Evolutionary conservation across 2,329 filamentous ascomycete genomes (phyloP), one percentile per base, ranked within the genome.

Genomic region (Arthrobotrys conoides): DNA sequence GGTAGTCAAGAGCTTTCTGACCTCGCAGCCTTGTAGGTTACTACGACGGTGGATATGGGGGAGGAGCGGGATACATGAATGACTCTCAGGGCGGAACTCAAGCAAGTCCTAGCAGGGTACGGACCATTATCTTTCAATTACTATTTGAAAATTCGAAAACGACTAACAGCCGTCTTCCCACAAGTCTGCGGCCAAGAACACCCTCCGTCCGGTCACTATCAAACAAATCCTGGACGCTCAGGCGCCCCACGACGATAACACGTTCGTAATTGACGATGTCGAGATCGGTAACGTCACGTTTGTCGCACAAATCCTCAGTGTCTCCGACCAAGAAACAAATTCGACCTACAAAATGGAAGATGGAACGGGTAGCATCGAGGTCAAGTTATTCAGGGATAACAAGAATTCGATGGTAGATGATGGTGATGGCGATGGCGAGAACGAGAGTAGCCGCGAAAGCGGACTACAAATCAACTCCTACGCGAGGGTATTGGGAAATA

Each of bases 261-360:
- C 93, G 41, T 96, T 96, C 88, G 90, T 90, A 80, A 92, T 98
- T 82, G 96, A 98, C 85, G 91, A 90, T 80, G 85, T 87, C 57
- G 89, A 91, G 80, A 87, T 94, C 79, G 44, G 65, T 49, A 88
- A 95, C 86, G 87, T 96, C 80, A 95, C 92, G 33, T 91, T 98
- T 81, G 90, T 99, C 78, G 96, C 93, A 66, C 95, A 97, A 87
- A 91, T 99, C 82, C 93, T 94, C 84, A 91, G 91, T 85, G 90
- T 97, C 85, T 92, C 90, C 83, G 88, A 89, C n/a, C 93, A 97
- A 86, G 89, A 91, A 48, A 97, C 95, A 81, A 96, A 97, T 86
- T 90, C 94, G 81, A 97, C 93, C 55, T 97, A 96, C 88, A 92
- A 91, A 83, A 87, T 99, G 82, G 96, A 99, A 85, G 96, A 99